These are phyloP conservation scores for Colletotrichum camelliae DNA, from an alignment of 2,329 filamentous ascomycete genomes.

Conservation along the genomic window DNA sequence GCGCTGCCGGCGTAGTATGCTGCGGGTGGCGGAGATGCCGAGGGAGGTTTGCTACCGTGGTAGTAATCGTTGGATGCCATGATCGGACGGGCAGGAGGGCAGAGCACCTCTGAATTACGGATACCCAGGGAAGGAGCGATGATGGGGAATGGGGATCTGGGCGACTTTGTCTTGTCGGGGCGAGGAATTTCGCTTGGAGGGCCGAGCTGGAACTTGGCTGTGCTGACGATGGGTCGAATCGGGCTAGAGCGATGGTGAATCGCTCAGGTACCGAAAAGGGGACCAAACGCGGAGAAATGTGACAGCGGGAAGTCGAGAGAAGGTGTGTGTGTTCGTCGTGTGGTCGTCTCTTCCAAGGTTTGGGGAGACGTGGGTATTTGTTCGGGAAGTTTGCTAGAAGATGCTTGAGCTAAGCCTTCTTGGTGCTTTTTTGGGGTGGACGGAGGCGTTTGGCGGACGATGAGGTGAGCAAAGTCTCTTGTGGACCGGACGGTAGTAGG, in stretches of 20 bases:
- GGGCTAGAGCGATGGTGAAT: slow-evolving; percentile 6
- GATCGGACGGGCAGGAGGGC: slow-evolving; percentile 24
- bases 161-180: not conserved
- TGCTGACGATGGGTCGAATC: not conserved
- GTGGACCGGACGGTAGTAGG: not conserved
- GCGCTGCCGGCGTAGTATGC: slow-evolving; percentile 44
- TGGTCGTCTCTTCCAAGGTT: not conserved
- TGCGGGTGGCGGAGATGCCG: slow-evolving; percentile 41
- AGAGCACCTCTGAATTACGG: not conserved
- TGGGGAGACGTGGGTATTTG: slow-evolving; percentile 17
- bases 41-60: slow-evolving; percentile 43
- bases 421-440: not conserved
- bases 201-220: not conserved
- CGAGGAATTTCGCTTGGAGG: slow-evolving; percentile 20
- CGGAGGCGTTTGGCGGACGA: not conserved
- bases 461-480: not conserved
- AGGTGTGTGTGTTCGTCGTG: not conserved
- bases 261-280: slow-evolving; percentile 12
- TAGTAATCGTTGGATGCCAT: slow-evolving; percentile 76
- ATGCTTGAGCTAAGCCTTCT: not conserved
- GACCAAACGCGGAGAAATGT: slow-evolving; percentile 20
- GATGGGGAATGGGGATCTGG: slow-evolving; percentile 4
- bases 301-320: slow-evolving; percentile 15
- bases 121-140: not conserved
- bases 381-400: slow-evolving; percentile 1